Base-by-base conservation (phyloP, 306 rosid genomes). In the Citrullus colocynthis region DNA sequence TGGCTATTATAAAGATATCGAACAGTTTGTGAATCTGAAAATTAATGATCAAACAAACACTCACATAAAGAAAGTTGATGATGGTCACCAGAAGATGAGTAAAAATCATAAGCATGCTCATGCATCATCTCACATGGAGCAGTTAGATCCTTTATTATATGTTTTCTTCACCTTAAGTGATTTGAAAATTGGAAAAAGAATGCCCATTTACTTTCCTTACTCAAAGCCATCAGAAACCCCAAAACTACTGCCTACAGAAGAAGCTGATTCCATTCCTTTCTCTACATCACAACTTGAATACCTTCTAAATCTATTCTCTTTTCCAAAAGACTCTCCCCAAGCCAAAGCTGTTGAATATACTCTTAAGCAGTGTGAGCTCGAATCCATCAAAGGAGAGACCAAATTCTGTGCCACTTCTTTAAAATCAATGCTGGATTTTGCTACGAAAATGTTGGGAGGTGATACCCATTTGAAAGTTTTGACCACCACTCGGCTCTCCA, bases 401-500 rank as follows among this genome's bases (percentile, higher is more conserved):
- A 89, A 85, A 82, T 91, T 86, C 52, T 93, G 97, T 62, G 93
- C 93, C 12, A 84, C 90, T 10, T 86, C 93, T 67, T 32, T 93
- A 1, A 96, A 91, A 55, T 85, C 96, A 37, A 64, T 85, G 86
- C 83, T 91, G 71, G 93, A 89, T 32, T 86, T 83, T 34, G 84
- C 87, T 3, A 64, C 36, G 3, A 4, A 39, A 13, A 15, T 85
- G 44, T 84, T 91, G 20, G 97, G 97, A 57, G 15, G 80, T 1
- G 71, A 79, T 5, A 30, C 87, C 7, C 63, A 70, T 5, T 76
- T 88, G 81, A 86, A 85, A 54, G 82, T 86, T 45, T 48, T 88
- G 72, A 84, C 91, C 72, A 86, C 91, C 5, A 79, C 85, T 32
- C 83, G 81, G 52, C 81, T 83, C 82, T 62, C 82, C 57, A 82